A percentile compares a stretch with the other conserved stretches of the same genome.
These are phyloP conservation scores for Solanum tarapatanum DNA, from an alignment of 257 asterid species.

Conservation along the genomic window DNA sequence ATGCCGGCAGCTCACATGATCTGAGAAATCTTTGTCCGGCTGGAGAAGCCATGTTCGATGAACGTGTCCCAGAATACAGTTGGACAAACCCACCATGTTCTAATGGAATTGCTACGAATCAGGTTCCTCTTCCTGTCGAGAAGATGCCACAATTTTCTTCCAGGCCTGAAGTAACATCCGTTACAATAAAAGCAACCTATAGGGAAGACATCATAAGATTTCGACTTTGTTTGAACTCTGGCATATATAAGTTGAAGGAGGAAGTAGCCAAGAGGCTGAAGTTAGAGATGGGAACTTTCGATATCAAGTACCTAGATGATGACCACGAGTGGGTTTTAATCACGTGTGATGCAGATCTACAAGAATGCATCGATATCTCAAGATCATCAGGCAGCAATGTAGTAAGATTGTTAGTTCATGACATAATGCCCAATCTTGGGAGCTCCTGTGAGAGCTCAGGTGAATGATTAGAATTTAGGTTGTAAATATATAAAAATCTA, in stretches of 20 bases:
- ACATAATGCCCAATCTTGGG: conserved; percentile 53
- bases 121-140: conserved; percentile 25
- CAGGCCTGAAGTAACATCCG: conserved; percentile 40
- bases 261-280: conserved; percentile 76
- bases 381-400: conserved; percentile 41
- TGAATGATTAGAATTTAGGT: conserved; percentile 23
- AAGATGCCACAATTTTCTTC: conserved; percentile 18
- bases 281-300: conserved; percentile 66
- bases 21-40: conserved; percentile 44
- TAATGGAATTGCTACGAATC: conserved; percentile 21
- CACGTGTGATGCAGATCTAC: conserved; percentile 60
- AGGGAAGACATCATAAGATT: conserved; percentile 75
- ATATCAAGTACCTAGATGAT: conserved; percentile 72
- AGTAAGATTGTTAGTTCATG: conserved; percentile 58
- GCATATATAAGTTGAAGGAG: conserved; percentile 48
- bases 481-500: conserved; percentile 22
- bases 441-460: conserved; percentile 91
- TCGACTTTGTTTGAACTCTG: conserved; percentile 36
- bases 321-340: conserved; percentile 89
- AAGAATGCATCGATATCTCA: conserved; percentile 52
- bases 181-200: conserved; percentile 69
- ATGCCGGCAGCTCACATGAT: conserved; percentile 82
- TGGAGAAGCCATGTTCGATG: conserved; percentile 37
- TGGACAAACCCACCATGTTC: conserved; percentile 36
- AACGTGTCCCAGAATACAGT: conserved; percentile 36